Evolutionary conservation across 108 stramenopile genomes (phyloP).

Genomic region (Skeletonema potamos): DNA sequence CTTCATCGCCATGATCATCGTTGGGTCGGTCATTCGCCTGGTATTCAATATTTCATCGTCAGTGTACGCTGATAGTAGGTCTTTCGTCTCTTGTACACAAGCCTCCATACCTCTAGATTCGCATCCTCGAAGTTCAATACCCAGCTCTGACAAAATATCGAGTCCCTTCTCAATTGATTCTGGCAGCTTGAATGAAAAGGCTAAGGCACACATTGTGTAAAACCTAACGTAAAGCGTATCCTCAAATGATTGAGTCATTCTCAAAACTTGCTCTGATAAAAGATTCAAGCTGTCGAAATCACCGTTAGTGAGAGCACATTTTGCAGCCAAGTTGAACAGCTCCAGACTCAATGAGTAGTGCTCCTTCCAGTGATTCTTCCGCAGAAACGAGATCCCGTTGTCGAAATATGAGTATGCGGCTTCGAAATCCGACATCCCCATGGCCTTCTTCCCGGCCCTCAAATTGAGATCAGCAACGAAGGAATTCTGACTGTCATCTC

Average conservation of each 20-base stretch:
- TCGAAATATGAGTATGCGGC: no score
- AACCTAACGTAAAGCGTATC: conserved; percentile 2
- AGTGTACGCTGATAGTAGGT: not conserved
- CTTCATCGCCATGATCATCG: conserved; percentile 25
- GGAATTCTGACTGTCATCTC: not conserved
- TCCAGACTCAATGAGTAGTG: conserved; percentile 1
- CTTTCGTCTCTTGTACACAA: not conserved
- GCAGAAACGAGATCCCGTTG: conserved; percentile 21
- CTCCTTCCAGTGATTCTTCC: conserved; percentile 23
- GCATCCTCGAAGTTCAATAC: not conserved
- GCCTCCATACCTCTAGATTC: not conserved
- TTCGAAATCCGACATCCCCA: conserved; percentile 20
- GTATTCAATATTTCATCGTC: conserved; percentile 3
- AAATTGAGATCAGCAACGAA: conserved; percentile 13
- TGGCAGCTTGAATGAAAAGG: not conserved
- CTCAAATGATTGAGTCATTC: not conserved
- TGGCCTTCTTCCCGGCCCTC: conserved; percentile 33
- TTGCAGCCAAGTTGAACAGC: not conserved
- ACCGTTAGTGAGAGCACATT: conserved; percentile 3
- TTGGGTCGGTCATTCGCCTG: conserved; percentile 10
- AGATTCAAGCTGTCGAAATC: conserved; percentile 1
- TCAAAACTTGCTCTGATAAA: conserved; percentile 1
- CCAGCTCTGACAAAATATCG: not conserved
- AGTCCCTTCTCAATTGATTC: conserved; percentile 1
- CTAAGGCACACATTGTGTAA: not conserved